Evolutionary conservation across 768 basidiomycete genomes (phyloP), one percentile per base, ranked within the genome.

Genomic region (Kwoniella sp.): DNA sequence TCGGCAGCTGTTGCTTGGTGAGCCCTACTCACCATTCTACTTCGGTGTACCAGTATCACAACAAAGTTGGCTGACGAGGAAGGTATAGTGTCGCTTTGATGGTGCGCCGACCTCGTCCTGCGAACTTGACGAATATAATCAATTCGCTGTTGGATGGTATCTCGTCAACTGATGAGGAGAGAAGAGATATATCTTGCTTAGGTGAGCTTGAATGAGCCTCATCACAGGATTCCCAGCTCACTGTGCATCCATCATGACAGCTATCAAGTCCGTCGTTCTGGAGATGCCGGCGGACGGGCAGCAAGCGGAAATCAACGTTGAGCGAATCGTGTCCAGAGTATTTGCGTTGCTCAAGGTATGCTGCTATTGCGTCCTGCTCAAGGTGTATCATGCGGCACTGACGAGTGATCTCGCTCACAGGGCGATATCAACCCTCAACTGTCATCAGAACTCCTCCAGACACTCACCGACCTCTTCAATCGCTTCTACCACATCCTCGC

Each of bases 1-100:
- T 96, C 96, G 76, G 90, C 92, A 79, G 92, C 93, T 1, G 95
- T 96, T 12, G 93, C 94, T 83, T 94, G 93, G 95, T 91, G 72
- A 58, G 86, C 78, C 13, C 9, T 17, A 45, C 8, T 7, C 11
- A 25, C 4, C 5, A 26, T 29, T 17, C 8, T 30, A 45, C 25
- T 15, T 28, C 9, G 22, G 17, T 17, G 13, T 53, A 47, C 26
- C 26, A 37, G n/a, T n/a, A n/a, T n/a, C n/a, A 20, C n/a, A 50
- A 22, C 0, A 31, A 30, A 45, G 23, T 22, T 63, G 22, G 57
- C 48, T 37, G 34, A 57, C 45, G n/a, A 5, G 17, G 23, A 20
- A 11, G 26, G 20, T 4, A 9, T 66, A 97, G 94, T 75, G 83
- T 98, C 41, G 93, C 92, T 13, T 89, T 91, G 75, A 83, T 98